phyloP scores from a whole-genome alignment of 805 yeast genomes.

The Hanseniaspora taiwanica region DNA sequence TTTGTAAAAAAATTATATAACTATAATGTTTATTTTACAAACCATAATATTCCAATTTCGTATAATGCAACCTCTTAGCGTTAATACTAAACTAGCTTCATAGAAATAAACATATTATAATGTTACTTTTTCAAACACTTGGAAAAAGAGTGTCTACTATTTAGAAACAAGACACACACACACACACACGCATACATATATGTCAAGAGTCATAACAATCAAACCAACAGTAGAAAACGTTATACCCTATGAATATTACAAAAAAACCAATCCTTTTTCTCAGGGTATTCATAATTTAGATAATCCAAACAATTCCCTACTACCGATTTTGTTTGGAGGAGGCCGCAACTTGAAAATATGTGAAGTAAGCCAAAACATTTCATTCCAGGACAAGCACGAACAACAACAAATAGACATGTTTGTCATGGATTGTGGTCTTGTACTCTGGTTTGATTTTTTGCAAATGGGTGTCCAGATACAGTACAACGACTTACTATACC shows the following conservation, averaged over 20 bases:
- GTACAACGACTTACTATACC: conserved; percentile 21
- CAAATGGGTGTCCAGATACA: conserved; percentile 27
- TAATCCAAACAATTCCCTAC: conserved; percentile 13
- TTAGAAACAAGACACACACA: no score
- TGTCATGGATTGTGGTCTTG: conserved; percentile 24
- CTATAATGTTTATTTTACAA: no score
- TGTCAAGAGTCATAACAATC: conserved; percentile 14
- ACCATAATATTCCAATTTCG: no score
- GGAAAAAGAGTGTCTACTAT: no score
- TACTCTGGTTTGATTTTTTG: conserved; percentile 27
- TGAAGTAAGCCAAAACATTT: no score
- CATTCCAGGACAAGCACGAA: no score
- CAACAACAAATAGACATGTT: conserved; percentile 29
- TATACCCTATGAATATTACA: conserved; percentile 18
- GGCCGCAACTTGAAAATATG: conserved; percentile 29
- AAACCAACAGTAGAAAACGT: conserved; percentile 29
- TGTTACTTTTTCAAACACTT: no score
- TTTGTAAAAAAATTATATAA: no score
- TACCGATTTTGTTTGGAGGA: conserved; percentile 28
- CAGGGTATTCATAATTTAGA: conserved; percentile 2
- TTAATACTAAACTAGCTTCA: no score
- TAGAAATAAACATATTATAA: no score
- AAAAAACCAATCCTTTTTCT: conserved; percentile 18
- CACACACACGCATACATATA: no score
- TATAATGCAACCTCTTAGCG: no score